Evolutionary conservation across 2,329 filamentous ascomycete species (phyloP).

Genomic region (Xylariaceae sp.): DNA sequence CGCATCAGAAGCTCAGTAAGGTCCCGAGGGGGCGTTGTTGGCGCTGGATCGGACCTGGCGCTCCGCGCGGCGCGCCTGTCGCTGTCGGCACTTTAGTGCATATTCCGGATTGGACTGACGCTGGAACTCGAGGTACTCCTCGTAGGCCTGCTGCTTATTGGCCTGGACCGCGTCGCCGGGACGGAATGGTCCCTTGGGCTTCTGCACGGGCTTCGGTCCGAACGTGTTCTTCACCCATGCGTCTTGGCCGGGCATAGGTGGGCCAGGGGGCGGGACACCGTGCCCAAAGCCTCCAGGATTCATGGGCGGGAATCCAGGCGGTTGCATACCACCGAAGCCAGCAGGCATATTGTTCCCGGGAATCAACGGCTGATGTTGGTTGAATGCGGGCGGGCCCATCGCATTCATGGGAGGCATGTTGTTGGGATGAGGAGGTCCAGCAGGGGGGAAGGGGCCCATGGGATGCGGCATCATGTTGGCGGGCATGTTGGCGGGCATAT

Average conservation of each 20-base stretch:
- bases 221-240: slow-evolving; percentile 23
- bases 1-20: too few relatives aligned
- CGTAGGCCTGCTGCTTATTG: slow-evolving; percentile 26
- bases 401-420: not conserved
- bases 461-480: too few relatives aligned
- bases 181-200: slow-evolving; percentile 24
- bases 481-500: too few relatives aligned
- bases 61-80: slow-evolving; percentile 27
- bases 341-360: not conserved
- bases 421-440: not conserved
- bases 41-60: slow-evolving; percentile 4
- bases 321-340: not conserved
- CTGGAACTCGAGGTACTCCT: slow-evolving; percentile 28
- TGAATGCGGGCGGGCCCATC: not conserved
- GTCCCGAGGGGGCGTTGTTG: too few relatives aligned
- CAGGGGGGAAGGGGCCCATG: too few relatives aligned
- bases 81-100: slow-evolving; percentile 25
- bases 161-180: slow-evolving; percentile 19
- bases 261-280: not conserved
- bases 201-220: slow-evolving; percentile 31
- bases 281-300: not conserved
- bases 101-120: slow-evolving; percentile 23
- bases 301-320: not conserved
- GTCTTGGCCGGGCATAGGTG: not conserved
- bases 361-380: not conserved